Evolutionary conservation across 305 asterid genomes (phyloP).

Genomic region (Plantago lanceolata): DNA sequence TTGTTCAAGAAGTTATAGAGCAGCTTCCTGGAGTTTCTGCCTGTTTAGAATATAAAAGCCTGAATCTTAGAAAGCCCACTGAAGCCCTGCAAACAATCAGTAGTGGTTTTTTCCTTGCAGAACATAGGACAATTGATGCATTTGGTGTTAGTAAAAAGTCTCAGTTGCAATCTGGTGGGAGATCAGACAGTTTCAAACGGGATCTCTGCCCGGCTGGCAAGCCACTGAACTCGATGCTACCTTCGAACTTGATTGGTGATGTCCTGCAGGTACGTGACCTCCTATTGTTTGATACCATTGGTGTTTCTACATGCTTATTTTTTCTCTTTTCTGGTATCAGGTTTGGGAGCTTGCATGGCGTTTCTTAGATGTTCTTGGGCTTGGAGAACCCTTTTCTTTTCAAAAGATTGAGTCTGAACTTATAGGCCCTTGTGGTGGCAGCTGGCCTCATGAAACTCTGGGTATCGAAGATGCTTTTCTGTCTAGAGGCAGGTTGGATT

Average conservation of each 20-base stretch:
- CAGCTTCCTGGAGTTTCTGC: slow-evolving; percentile 65
- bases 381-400: slow-evolving; percentile 61
- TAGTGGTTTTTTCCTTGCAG: slow-evolving; percentile 71
- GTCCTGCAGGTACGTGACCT: slow-evolving; percentile 64
- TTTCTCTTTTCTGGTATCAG: slow-evolving; percentile 40
- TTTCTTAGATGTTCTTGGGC: slow-evolving; percentile 69
- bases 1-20: slow-evolving; percentile 86
- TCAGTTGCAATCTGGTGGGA: slow-evolving; percentile 34
- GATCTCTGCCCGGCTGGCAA: slow-evolving; percentile 72
- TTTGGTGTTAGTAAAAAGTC: slow-evolving; percentile 40
- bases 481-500: slow-evolving; percentile 32
- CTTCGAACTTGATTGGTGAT: slow-evolving; percentile 75
- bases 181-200: slow-evolving; percentile 35
- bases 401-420: slow-evolving; percentile 74
- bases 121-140: slow-evolving; percentile 42
- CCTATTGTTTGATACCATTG: slow-evolving; percentile 21
- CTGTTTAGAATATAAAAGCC: slow-evolving; percentile 54
- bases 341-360: slow-evolving; percentile 83
- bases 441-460: slow-evolving; percentile 36
- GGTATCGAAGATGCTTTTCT: slow-evolving; percentile 33
- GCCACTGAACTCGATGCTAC: slow-evolving; percentile 62
- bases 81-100: slow-evolving; percentile 53
- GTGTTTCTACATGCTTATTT: slow-evolving; percentile 27
- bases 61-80: slow-evolving; percentile 48
- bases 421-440: slow-evolving; percentile 63